Evolutionary conservation across 73 alveolate genomes (phyloP).

Genomic region (Tetrahymena borealis): DNA sequence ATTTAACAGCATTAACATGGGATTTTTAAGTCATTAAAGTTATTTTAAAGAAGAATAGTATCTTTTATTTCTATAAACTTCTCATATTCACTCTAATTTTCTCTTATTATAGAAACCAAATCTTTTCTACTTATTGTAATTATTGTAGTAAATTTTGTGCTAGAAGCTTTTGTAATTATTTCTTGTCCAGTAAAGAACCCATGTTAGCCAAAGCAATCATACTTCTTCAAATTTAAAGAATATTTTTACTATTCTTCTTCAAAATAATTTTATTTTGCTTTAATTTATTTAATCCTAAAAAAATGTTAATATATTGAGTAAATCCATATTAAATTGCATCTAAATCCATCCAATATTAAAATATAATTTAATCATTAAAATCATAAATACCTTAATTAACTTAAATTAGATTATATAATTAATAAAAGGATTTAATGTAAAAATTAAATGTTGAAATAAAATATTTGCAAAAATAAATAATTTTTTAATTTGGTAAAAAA

Average conservation of each 20-base stretch:
- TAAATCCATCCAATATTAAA: too few species aligned
- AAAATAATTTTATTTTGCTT: neutral
- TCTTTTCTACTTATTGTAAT: neutral
- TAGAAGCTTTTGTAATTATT: neutral
- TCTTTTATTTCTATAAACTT: neutral
- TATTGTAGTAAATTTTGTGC: neutral
- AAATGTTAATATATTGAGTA: too few species aligned
- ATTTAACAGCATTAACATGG: neutral
- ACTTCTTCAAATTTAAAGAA: neutral
- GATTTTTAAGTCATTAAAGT: neutral
- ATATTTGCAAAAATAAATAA: too few species aligned
- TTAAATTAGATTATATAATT: too few species aligned
- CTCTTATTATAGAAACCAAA: neutral
- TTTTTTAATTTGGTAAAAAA: too few species aligned
- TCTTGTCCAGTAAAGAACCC: neutral
- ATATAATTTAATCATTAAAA: too few species aligned
- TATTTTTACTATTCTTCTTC: neutral
- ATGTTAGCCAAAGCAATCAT: neutral
- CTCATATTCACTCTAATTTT: neutral
- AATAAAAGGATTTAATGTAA: too few species aligned
- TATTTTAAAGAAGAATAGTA: neutral
- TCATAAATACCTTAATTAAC: too few species aligned
- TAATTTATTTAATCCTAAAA: neutral
- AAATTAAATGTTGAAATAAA: too few species aligned
- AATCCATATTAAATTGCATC: too few species aligned